Evolutionary conservation across 306 rosid species (phyloP).

Genomic region (Sicyos edulis): DNA sequence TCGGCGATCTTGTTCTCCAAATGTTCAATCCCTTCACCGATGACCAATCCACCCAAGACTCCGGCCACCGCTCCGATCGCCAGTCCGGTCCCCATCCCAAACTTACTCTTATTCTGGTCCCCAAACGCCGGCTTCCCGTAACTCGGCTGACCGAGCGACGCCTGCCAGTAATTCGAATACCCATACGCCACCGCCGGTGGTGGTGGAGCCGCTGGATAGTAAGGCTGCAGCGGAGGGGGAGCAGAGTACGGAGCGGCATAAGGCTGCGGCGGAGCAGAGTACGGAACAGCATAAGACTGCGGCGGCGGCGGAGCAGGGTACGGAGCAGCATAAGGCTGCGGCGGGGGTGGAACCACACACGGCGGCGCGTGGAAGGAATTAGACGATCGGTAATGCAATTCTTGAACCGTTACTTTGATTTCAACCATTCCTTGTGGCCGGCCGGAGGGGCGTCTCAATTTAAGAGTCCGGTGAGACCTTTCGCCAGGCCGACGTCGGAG

Average conservation of each 20-base stretch:
- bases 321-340: constrained; percentile 5
- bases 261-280: neutral
- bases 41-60: constrained; percentile 56
- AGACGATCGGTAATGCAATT: constrained; percentile 39
- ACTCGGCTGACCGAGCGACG: constrained; percentile 23
- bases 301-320: constrained; percentile 21
- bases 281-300: constrained; percentile 5
- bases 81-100: constrained; percentile 88
- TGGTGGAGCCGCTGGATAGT: constrained; percentile 31
- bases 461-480: constrained; percentile 29
- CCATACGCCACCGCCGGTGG: constrained; percentile 36
- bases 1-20: constrained; percentile 61
- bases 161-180: constrained; percentile 29
- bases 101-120: constrained; percentile 49
- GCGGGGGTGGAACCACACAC: constrained; percentile 55
- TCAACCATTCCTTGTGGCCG: constrained; percentile 77
- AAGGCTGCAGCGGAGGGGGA: constrained; percentile 23
- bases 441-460: constrained; percentile 70
- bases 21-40: constrained; percentile 53
- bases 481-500: constrained; percentile 42
- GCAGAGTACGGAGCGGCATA: no score
- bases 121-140: constrained; percentile 30
- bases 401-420: constrained; percentile 35
- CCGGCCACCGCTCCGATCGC: constrained; percentile 88
- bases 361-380: constrained; percentile 41